Evolutionary conservation across 2,329 filamentous ascomycete species (phyloP).

Genomic region (Calonectria pseudoturangicola): DNA sequence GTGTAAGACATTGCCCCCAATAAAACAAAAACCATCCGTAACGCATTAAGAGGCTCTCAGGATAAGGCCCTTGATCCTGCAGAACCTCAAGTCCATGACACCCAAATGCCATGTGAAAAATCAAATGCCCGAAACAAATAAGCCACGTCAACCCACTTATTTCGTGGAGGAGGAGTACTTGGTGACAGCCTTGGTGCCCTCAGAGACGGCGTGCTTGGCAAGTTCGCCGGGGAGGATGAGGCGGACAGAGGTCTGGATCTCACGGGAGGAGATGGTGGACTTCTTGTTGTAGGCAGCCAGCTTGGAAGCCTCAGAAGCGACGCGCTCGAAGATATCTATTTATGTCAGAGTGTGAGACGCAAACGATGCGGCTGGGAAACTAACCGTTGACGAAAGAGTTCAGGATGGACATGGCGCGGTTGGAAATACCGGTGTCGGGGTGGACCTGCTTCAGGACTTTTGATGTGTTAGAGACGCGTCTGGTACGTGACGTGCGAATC

Average conservation of each 20-base stretch:
- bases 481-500: conserved; percentile 26
- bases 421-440: conserved; percentile 99
- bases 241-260: conserved; percentile 99
- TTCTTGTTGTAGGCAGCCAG: conserved; percentile 99
- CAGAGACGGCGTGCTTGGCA: conserved; percentile 99
- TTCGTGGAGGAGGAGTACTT: conserved; percentile 99
- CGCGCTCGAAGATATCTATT: conserved; percentile 98
- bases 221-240: conserved; percentile 99
- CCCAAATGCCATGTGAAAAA: conserved; percentile 74
- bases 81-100: conserved; percentile 74
- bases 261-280: conserved; percentile 98
- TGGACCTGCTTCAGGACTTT: conserved; percentile 99
- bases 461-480: conserved; percentile 50
- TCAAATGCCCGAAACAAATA: conserved; percentile 77
- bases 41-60: conserved; percentile 81
- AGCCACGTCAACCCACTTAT: conserved; percentile 79
- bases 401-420: conserved; percentile 99
- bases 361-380: conserved; percentile 55
- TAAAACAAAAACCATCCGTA: conserved; percentile 81
- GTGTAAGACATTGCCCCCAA: conserved; percentile 82
- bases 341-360: conserved; percentile 13
- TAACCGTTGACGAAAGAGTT: conserved; percentile 99
- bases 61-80: conserved; percentile 59
- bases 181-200: conserved; percentile 99
- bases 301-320: conserved; percentile 99